Evolutionary conservation across 805 yeast species (phyloP), one percentile per base, ranked within the genome.

Genomic region (Saccharomycopsis sp.): DNA sequence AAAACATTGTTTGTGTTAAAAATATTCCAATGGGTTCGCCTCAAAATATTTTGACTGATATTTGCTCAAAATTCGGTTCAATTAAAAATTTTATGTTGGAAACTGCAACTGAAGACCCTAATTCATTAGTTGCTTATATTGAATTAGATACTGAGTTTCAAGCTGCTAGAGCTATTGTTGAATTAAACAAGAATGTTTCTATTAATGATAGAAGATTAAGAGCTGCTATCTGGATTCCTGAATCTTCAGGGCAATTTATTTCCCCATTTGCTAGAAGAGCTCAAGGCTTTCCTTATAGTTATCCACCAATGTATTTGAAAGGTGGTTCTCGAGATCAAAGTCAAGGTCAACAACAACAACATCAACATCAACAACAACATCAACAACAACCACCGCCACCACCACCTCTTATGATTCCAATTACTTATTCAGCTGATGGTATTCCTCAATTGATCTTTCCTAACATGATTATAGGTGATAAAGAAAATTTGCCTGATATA

Each of bases 1-100:
- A 35, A 17, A 32, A 24, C 4, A 24, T 36, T 14, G 32, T 50
- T 6, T 14, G 26, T 26, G 39, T 50, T 24, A 32, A 40, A 27
- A 27, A 42, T 27, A 19, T 47, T 17, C 46, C 51, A n/a, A 27
- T 11, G 3, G 40, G 29, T 3, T 20, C 44, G 23, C 22, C 48
- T 22, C 39, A 45, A 19, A 26, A 38, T 13, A 19, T 34, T 8
- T 26, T 51, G 5, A 31, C 29, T 29, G 17, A 40, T 7, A 8
- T 45, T 4, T 49, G 52, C 22, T 32, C 41, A 5, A 33, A 37
- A 22, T 38, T 20, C 32, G 54, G 53, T 5, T 19, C 26, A 9
- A 48, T 51, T 9, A 31, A 28, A 16, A 43, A 40, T 24, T 33
- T 48, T 24, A 22, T 36, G 13, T n/a, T 47, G 7, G 41, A 42